Evolutionary conservation across 2,329 filamentous ascomycete genomes (phyloP), one percentile per base, ranked within the genome.

Genomic region (Dactylonectria estremocensis): DNA sequence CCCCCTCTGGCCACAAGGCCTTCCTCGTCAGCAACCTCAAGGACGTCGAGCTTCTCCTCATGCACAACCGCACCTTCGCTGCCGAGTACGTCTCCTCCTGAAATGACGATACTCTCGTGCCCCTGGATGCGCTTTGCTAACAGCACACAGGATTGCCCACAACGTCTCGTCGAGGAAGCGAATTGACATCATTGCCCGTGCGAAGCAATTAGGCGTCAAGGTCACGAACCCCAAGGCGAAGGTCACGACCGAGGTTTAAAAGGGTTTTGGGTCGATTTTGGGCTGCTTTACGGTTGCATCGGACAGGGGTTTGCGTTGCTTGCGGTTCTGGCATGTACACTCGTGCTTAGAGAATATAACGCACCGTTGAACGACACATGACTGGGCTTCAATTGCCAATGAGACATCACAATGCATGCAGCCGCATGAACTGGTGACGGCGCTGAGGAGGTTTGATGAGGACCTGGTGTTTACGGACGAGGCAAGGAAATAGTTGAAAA

Each of bases 1-100:
- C 95, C 90, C 96, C 96, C 84, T 97, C 95, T 80, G 96, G 96
- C 88, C 95, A 98, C 93, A 98, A 98, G 92, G 94, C 95, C 77
- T 99, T 99, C 93, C 91, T 98, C 83, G 96, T 99, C 88, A 94
- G 92, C 92, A 99, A 99, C 91, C 86, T 90, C 86, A 90, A 92
- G 84, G 96, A 99, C 80, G 92, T 99, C 82, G 95, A 99, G 86
- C 93, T 99, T 73, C 92, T 99, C 82, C 90, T 99, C 80, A 99
- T 99, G 96, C 96, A 99, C 93, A 98, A 98, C 94, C 92, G 93
- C 85, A 97, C 95, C 86, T 98, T 94, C 88, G 96, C 96, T 84
- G 96, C 96, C 83, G 96, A 99, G 95, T 98, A 95, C 80, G 94
- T 90, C 66, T 40, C 20, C 5, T 16, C 18, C 40, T 16, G 55